Percentiles rank a stretch among this genome's conserved stretches.
These are phyloP conservation scores for Coniosporium tulheliwenetii DNA, from an alignment of 2,329 filamentous ascomycete genomes.

Conservation along the genomic window DNA sequence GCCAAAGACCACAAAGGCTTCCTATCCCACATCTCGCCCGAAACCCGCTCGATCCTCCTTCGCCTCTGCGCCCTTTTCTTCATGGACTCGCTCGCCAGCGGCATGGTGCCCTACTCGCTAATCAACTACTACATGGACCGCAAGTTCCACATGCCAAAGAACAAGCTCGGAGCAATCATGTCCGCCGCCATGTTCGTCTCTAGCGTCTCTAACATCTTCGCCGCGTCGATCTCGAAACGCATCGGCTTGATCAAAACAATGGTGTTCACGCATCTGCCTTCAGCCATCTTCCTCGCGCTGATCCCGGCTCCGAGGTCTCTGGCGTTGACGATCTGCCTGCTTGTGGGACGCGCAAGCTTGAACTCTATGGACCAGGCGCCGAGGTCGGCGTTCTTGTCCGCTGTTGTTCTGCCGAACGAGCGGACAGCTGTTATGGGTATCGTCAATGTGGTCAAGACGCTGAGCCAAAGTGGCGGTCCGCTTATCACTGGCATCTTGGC, in stretches of 20 bases:
- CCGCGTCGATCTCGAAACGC: conserved; percentile 49
- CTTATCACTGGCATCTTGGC: conserved; percentile 49
- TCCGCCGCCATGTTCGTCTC: conserved; percentile 29
- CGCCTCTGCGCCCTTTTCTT: conserved; percentile 53
- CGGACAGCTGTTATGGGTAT: conserved; percentile 58
- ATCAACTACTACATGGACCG: conserved; percentile 41
- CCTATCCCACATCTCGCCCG: conserved; percentile 40
- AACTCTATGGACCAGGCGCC: conserved; percentile 59
- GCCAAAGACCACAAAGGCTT: conserved; percentile 12
- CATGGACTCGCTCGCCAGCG: conserved; percentile 54
- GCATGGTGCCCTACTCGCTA: conserved; percentile 40
- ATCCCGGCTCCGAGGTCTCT: conserved; percentile 42
- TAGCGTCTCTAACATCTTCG: conserved; percentile 30
- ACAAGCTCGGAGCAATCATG: conserved; percentile 38
- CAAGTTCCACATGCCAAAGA: conserved; percentile 38
- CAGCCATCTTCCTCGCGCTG: conserved; percentile 46
- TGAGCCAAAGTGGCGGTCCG: conserved; percentile 45
- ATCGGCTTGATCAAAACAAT: conserved; percentile 48
- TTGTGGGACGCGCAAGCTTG: conserved; percentile 45
- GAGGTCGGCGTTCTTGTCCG: conserved; percentile 52
- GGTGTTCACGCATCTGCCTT: conserved; percentile 61
- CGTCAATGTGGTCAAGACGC: conserved; percentile 54
- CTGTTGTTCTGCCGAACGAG: conserved; percentile 46
- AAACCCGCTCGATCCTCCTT: conserved; percentile 38
- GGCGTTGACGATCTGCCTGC: conserved; percentile 39